A percentile compares a stretch with the other conserved stretches of the same genome.
Conservation (phyloP, 352 stramenopile genomes). For the Thalassiosira sp. region DNA sequence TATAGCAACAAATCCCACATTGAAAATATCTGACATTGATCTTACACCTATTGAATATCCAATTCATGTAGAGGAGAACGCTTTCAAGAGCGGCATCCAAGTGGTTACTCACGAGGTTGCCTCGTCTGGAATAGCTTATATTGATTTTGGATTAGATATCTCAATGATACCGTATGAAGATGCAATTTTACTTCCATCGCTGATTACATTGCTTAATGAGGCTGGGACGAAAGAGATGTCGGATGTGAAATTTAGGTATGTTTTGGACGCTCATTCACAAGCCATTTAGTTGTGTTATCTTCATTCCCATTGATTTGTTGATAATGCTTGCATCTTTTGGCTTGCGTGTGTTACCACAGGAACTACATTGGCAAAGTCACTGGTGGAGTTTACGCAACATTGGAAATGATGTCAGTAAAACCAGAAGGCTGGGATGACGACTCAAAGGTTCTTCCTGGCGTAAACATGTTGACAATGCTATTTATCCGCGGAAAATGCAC, state of each 20-base stretch:
- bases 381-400: constrained; percentile 65
- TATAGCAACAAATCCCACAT: constrained; percentile 65
- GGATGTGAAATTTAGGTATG: constrained; percentile 46
- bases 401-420: constrained; percentile 49
- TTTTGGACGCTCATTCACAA: too few species aligned
- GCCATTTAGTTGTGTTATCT: neutral
- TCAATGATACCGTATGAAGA: constrained; percentile 76
- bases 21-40: constrained; percentile 75
- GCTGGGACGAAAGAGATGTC: constrained; percentile 57
- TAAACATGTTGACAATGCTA: constrained; percentile 71
- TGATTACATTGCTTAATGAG: constrained; percentile 73
- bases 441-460: constrained; percentile 49
- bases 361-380: constrained; percentile 73
- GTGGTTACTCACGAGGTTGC: constrained; percentile 67
- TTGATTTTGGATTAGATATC: constrained; percentile 82
- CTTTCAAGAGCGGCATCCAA: constrained; percentile 52
- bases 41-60: constrained; percentile 50
- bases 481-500: constrained; percentile 73
- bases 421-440: constrained; percentile 54
- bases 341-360: constrained; percentile 6
- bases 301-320: neutral
- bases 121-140: constrained; percentile 80
- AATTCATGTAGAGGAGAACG: constrained; percentile 48
- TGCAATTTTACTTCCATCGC: constrained; percentile 71
- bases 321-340: neutral